Percentiles rank a stretch among this genome's conserved stretches.
phyloP scores from a whole-genome alignment of 495 filamentous ascomycete species.

The Aspergillus funiculosus region DNA sequence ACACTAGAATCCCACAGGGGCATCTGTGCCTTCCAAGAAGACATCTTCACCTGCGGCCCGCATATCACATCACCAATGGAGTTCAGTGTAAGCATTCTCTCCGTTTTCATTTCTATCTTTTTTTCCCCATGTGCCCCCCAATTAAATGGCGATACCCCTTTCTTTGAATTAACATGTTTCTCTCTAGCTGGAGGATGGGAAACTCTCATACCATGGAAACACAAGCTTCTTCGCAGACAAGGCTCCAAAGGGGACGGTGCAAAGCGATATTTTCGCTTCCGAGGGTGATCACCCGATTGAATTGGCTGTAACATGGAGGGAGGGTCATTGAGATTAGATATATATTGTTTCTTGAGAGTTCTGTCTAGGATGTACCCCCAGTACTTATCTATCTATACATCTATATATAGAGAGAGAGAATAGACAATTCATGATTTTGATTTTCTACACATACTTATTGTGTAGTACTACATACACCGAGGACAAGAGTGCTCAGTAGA shows the following conservation, averaged over 20 bases:
- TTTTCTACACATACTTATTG: too few species aligned
- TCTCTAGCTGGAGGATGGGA: slow-evolving; percentile 33
- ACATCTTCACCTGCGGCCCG: slow-evolving; percentile 46
- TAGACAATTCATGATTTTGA: not conserved
- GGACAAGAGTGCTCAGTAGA: too few species aligned
- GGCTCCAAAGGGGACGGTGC: slow-evolving; percentile 46
- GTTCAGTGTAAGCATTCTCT: slow-evolving; percentile 43
- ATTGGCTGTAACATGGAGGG: slow-evolving; percentile 34
- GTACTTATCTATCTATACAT: too few species aligned
- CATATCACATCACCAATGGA: slow-evolving; percentile 36
- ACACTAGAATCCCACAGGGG: slow-evolving; percentile 57
- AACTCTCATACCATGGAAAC: slow-evolving; percentile 43
- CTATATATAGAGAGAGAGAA: too few species aligned
- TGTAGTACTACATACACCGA: too few species aligned
- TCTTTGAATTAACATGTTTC: not conserved
- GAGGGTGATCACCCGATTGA: slow-evolving; percentile 34
- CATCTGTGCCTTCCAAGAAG: slow-evolving; percentile 45
- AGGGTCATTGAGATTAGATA: slow-evolving; percentile 1
- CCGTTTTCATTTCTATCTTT: not conserved
- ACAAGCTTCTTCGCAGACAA: slow-evolving; percentile 54
- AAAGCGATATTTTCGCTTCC: slow-evolving; percentile 37
- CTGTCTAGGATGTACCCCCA: too few species aligned
- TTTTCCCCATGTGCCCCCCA: not conserved
- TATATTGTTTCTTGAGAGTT: not conserved
- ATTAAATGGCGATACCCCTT: slow-evolving; percentile 2